These are phyloP conservation scores for Xenoacremonium recifei DNA, from an alignment of 2,329 filamentous ascomycete species.

Conservation along the genomic window DNA sequence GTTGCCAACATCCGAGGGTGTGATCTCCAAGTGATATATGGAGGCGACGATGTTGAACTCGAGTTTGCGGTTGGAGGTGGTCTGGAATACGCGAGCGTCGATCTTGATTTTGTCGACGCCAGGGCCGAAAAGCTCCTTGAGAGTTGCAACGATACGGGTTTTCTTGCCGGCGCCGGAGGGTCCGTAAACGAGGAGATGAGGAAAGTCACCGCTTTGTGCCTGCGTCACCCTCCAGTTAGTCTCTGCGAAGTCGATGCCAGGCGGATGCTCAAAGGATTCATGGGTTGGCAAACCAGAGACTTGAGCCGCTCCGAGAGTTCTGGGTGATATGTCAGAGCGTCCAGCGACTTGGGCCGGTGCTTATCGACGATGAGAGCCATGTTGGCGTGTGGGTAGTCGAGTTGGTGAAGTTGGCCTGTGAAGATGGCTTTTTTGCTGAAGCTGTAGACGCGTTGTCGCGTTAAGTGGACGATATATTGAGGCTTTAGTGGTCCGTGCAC, in stretches of 20 bases:
- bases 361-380: constrained; percentile 74
- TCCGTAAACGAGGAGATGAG: constrained; percentile 94
- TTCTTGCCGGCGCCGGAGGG: constrained; percentile 97
- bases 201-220: constrained; percentile 97
- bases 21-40: constrained; percentile 97
- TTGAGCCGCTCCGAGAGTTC: constrained; percentile 85
- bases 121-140: constrained; percentile 92
- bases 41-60: constrained; percentile 99
- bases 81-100: constrained; percentile 94
- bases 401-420: constrained; percentile 10
- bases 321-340: constrained; percentile 79
- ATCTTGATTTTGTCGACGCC: constrained; percentile 99
- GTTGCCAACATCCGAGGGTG: constrained; percentile 91
- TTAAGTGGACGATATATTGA: constrained; percentile 37
- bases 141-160: constrained; percentile 89
- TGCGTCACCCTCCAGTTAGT: constrained; percentile 35
- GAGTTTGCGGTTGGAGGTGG: constrained; percentile 90
- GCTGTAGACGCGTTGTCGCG: constrained; percentile 36
- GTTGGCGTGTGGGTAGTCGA: constrained; percentile 16
- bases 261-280: too few species aligned
- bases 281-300: constrained; percentile 68
- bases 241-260: not conserved
- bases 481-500: too few species aligned
- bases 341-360: constrained; percentile 70
- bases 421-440: constrained; percentile 20